Percentiles rank a stretch among this genome's conserved stretches.
phyloP scores from a whole-genome alignment of 202 grass and related monocot genomes.

The Setaria viridis region DNA sequence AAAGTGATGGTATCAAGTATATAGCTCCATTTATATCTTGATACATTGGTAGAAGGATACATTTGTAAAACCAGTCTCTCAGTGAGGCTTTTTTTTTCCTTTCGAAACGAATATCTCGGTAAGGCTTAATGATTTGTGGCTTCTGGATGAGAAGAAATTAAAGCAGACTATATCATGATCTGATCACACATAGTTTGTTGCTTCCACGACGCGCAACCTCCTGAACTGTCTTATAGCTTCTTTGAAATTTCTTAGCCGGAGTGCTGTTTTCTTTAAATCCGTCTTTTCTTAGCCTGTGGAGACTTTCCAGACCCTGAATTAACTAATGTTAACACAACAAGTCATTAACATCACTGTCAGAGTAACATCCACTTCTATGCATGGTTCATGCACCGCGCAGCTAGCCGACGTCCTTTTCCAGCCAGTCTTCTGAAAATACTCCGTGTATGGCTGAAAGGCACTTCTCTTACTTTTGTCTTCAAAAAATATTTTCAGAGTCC shows the following conservation, averaged over 20 bases:
- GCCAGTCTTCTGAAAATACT: not conserved
- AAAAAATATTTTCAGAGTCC: not conserved
- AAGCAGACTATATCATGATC: not conserved
- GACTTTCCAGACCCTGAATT: not conserved
- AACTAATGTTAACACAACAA: too few relatives aligned
- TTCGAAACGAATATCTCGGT: too few relatives aligned
- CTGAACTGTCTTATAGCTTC: not conserved
- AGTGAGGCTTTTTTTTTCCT: too few relatives aligned
- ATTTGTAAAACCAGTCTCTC: too few relatives aligned
- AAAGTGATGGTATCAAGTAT: not conserved
- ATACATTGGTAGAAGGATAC: too few relatives aligned
- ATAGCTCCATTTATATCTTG: too few relatives aligned
- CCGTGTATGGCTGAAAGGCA: not conserved
- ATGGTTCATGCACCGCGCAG: not conserved
- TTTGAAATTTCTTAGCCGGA: not conserved
- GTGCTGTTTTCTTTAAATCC: not conserved
- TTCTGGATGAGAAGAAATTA: not conserved
- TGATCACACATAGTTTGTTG: slow-evolving; percentile 8
- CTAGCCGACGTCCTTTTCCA: not conserved
- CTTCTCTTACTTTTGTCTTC: not conserved
- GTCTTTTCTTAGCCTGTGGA: not conserved
- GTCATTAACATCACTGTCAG: not conserved
- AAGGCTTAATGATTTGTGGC: not conserved
- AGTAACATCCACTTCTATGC: not conserved
- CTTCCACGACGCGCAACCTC: slow-evolving; percentile 17